phyloP scores from a whole-genome alignment of 306 rosid genomes.

The Hippophae tibetana region DNA sequence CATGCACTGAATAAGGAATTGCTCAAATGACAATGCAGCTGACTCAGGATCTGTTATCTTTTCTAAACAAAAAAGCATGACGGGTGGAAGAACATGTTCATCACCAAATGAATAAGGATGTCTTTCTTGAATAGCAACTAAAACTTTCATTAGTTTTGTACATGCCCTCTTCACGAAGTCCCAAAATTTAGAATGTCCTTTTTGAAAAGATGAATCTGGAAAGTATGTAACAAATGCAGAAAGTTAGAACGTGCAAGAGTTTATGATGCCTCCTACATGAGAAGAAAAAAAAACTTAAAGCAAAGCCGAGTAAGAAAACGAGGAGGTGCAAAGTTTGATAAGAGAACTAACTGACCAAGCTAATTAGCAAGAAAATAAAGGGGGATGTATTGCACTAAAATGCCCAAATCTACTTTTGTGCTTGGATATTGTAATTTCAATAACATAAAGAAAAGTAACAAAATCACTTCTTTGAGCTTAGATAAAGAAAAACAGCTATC shows the following conservation, averaged over 20 bases:
- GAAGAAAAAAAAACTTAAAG: too few species aligned
- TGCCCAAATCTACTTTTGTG: too few species aligned
- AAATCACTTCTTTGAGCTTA: not conserved
- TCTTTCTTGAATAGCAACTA: constrained; percentile 76
- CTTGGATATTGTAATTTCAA: too few species aligned
- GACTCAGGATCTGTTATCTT: constrained; percentile 86
- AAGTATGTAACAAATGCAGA: constrained; percentile 19
- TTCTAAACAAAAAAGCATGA: constrained; percentile 69
- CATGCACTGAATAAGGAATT: constrained; percentile 93
- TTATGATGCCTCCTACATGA: constrained; percentile 3
- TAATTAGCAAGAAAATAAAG: too few species aligned
- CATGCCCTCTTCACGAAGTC: constrained; percentile 74
- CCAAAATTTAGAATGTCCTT: constrained; percentile 62
- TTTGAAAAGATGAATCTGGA: constrained; percentile 81
- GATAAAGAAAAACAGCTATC: constrained; percentile 24
- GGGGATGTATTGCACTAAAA: too few species aligned
- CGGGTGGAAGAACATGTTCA: constrained; percentile 70
- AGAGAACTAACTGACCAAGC: too few species aligned
- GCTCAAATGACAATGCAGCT: constrained; percentile 58
- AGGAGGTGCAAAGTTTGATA: too few species aligned
- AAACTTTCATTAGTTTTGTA: constrained; percentile 77
- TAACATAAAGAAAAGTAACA: not conserved
- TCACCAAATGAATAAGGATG: constrained; percentile 93
- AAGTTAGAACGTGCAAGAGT: not conserved
- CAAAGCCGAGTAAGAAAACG: too few species aligned